phyloP scores from a whole-genome alignment of 73 alveolate genomes.

The Paraurostyla sp. region DNA sequence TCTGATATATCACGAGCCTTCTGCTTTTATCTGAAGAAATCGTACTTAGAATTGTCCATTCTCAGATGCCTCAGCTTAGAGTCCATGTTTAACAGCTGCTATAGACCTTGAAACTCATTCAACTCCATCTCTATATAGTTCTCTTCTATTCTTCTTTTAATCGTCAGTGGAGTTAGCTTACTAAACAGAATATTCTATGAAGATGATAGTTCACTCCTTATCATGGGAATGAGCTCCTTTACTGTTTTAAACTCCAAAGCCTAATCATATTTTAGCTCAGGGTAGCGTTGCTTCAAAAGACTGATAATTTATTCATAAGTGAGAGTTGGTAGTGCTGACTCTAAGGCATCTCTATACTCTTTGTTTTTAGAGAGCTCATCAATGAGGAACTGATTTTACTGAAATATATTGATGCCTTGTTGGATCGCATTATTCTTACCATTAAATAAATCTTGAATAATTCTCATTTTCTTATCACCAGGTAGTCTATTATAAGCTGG shows the following conservation, averaged over 20 bases:
- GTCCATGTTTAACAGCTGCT: constrained; percentile 28
- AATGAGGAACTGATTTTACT: neutral
- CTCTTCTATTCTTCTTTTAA: constrained; percentile 12
- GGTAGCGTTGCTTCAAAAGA: neutral
- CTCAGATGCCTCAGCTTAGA: constrained; percentile 6
- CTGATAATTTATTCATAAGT: constrained; percentile 10
- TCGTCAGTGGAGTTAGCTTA: constrained; percentile 28
- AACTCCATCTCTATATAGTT: neutral
- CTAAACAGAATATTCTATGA: neutral
- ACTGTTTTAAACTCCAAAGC: neutral
- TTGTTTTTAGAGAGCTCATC: neutral
- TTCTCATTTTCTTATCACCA: neutral
- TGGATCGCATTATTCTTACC: constrained; percentile 31
- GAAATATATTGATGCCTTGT: neutral
- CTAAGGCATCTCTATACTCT: constrained; percentile 24
- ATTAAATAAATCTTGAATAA: constrained; percentile 16
- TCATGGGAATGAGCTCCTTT: constrained; percentile 5
- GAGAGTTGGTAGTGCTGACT: neutral
- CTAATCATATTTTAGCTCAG: neutral
- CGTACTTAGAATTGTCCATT: neutral
- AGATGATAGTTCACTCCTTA: neutral
- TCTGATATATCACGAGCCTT: neutral
- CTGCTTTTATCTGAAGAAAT: neutral
- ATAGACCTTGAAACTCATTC: neutral
- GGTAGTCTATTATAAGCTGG: neutral